A percentile compares a stretch with the other conserved stretches of the same genome.
These are phyloP conservation scores for Agrocybe chaxingu DNA, from an alignment of 768 basidiomycete genomes.

Conservation along the genomic window DNA sequence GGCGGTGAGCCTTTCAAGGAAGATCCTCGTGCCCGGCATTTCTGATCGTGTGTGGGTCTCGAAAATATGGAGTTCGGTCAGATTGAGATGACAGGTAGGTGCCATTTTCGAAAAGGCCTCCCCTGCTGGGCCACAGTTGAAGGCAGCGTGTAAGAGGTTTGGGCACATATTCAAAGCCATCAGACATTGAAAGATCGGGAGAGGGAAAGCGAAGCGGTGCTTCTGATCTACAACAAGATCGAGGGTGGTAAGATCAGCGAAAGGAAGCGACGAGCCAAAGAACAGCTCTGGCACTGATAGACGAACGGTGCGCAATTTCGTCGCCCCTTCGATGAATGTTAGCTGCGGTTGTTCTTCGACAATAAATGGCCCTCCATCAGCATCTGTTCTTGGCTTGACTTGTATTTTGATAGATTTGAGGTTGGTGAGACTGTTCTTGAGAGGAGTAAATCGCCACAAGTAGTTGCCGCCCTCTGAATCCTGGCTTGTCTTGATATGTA, in stretches of 20 bases:
- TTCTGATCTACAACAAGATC: background rate
- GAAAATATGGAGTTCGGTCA: background rate
- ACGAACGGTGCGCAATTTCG: too few relatives aligned
- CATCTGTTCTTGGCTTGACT: too few relatives aligned
- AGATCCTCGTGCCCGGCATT: too few relatives aligned
- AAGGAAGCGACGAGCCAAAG: too few relatives aligned
- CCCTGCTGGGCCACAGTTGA: background rate
- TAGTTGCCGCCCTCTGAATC: background rate
- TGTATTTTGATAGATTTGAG: background rate
- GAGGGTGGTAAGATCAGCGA: background rate
- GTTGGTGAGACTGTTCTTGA: background rate
- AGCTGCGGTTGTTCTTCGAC: too few relatives aligned
- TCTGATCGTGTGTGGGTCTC: background rate
- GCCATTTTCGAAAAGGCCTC: background rate
- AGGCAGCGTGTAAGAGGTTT: background rate
- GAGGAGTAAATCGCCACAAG: background rate
- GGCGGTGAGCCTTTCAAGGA: too few relatives aligned
- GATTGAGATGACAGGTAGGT: background rate
- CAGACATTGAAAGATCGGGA: background rate
- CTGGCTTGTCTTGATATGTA: background rate
- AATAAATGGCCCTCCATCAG: too few relatives aligned
- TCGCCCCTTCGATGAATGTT: too few relatives aligned
- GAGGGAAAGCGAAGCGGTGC: background rate
- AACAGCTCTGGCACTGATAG: too few relatives aligned
- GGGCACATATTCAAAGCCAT: background rate